These are phyloP conservation scores for Aspergillus quadricinctus DNA, from an alignment of 2,329 filamentous ascomycete species.

Conservation along the genomic window DNA sequence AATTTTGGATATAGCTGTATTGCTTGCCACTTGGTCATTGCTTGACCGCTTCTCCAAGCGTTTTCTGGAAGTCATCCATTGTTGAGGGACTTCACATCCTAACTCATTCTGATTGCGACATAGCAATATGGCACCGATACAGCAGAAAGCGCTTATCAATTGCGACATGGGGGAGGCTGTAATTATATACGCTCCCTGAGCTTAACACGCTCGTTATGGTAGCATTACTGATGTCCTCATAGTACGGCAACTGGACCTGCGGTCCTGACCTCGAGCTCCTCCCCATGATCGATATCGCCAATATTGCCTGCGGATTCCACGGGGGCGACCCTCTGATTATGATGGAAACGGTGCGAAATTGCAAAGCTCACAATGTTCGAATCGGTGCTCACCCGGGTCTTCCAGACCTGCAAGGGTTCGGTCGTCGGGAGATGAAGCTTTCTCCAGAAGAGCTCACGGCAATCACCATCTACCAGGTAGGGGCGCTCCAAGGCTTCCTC, in stretches of 20 bases:
- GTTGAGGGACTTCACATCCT: background rate
- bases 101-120: background rate
- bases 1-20: background rate
- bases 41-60: background rate
- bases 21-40: background rate
- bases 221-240: background rate
- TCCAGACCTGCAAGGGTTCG: constrained; percentile 63
- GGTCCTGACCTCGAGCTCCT: constrained; percentile 60
- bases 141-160: constrained; percentile 49
- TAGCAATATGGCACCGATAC: constrained; percentile 45
- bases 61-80: background rate
- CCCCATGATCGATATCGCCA: constrained; percentile 58
- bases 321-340: constrained; percentile 62
- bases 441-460: constrained; percentile 54
- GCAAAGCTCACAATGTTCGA: constrained; percentile 54
- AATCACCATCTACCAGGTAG: constrained; percentile 59
- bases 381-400: constrained; percentile 62
- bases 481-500: constrained; percentile 57
- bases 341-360: constrained; percentile 55
- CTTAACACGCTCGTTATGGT: background rate
- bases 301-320: constrained; percentile 59
- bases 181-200: constrained; percentile 1
- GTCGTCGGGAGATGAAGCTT: constrained; percentile 58
- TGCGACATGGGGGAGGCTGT: constrained; percentile 45
- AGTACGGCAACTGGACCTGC: constrained; percentile 44